phyloP scores from a whole-genome alignment of 768 basidiomycete genomes.

The Cyathus striatus region DNA sequence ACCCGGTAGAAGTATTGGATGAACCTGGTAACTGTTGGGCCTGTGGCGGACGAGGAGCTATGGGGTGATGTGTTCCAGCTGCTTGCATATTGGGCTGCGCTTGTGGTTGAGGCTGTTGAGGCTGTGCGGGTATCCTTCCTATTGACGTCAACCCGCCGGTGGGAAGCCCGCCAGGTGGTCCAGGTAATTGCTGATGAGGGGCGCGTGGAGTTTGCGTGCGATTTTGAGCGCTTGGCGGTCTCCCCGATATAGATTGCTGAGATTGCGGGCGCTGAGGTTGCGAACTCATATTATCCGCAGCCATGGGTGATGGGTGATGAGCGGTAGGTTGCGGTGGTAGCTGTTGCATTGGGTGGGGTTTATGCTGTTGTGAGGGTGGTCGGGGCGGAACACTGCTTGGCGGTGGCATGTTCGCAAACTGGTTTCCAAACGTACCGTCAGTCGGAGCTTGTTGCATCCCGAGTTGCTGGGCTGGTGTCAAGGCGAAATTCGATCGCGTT shows the following conservation, averaged over 20 bases:
- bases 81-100: no score
- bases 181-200: conserved; percentile 17
- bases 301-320: conserved; percentile 9
- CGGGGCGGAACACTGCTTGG: conserved; percentile 30
- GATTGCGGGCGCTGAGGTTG: conserved; percentile 55
- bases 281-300: conserved; percentile 36
- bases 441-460: no score
- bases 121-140: no score
- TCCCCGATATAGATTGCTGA: conserved; percentile 44
- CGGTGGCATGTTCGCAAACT: no score
- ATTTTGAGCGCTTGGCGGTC: conserved; percentile 46
- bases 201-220: conserved; percentile 44
- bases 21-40: conserved; percentile 13
- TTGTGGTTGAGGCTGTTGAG: no score
- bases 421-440: no score
- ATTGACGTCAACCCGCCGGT: no score
- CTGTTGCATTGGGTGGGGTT: conserved; percentile 33
- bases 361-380: conserved; percentile 25
- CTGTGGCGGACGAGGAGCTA: conserved; percentile 22
- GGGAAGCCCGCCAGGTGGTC: no score
- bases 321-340: conserved; percentile 2
- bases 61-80: conserved; percentile 16
- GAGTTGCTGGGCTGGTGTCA: conserved; percentile 62
- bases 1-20: conserved; percentile 11
- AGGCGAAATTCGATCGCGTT: conserved; percentile 37